Evolutionary conservation across 805 yeast species (phyloP).

Genomic region (Wickerhamomyces canadensis): DNA sequence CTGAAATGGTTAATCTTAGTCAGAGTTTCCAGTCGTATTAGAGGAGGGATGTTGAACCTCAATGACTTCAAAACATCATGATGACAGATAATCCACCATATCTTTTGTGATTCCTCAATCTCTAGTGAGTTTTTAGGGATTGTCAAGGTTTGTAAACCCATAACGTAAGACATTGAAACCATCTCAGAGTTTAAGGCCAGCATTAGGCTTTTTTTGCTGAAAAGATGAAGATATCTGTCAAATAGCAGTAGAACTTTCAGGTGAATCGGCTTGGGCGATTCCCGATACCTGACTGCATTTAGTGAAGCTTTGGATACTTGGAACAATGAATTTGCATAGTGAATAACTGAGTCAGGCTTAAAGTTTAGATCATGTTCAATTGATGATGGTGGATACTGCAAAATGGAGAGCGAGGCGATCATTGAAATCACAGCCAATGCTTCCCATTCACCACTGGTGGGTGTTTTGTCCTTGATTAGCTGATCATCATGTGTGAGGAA

Average conservation of each 20-base stretch:
- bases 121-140: constrained; percentile 18
- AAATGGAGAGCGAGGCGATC: constrained; percentile 10
- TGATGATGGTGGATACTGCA: constrained; percentile 11
- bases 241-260: constrained; percentile 16
- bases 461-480: background rate
- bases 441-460: constrained; percentile 12
- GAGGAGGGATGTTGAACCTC: constrained; percentile 11
- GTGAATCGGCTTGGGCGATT: constrained; percentile 14
- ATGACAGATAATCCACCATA: constrained; percentile 21
- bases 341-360: constrained; percentile 2
- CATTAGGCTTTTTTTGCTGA: constrained; percentile 12
- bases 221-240: constrained; percentile 11
- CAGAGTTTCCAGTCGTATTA: constrained; percentile 12
- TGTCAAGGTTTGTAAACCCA: constrained; percentile 15
- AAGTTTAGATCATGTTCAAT: constrained; percentile 8
- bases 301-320: constrained; percentile 16
- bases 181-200: constrained; percentile 17
- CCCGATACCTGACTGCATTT: constrained; percentile 14
- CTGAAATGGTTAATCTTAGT: constrained; percentile 1
- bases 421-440: constrained; percentile 13
- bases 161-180: constrained; percentile 18
- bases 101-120: constrained; percentile 10
- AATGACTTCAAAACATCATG: constrained; percentile 17
- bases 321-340: constrained; percentile 10
- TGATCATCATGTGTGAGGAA: background rate